A percentile compares a stretch with the other conserved stretches of the same genome.
Conservation (phyloP, 257 asterid species). For the Gardenia jasminoides region DNA sequence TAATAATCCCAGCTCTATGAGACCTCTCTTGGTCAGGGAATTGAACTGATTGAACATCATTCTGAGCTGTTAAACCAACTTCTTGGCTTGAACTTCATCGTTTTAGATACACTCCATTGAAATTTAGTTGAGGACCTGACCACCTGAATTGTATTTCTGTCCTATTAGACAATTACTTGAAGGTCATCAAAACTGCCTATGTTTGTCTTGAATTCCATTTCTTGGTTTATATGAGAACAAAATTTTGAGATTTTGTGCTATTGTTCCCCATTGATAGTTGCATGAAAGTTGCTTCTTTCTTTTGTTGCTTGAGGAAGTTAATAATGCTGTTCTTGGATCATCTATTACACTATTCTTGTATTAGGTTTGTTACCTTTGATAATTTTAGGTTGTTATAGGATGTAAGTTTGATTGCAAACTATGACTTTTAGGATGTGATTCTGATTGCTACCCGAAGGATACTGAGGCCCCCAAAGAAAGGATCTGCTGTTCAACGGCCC, state of each 20-base stretch:
- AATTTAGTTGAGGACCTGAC: not conserved
- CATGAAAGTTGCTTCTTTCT: not conserved
- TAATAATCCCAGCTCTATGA: conserved; percentile 26
- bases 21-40: conserved; percentile 9
- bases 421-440: conserved; percentile 58
- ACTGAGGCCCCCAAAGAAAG: conserved; percentile 88
- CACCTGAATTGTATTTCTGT: not conserved
- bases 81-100: no score
- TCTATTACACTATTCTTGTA: not conserved
- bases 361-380: not conserved
- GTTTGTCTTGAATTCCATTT: no score
- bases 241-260: not conserved
- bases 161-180: not conserved
- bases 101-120: no score
- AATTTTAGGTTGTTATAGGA: not conserved
- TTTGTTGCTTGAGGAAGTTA: not conserved
- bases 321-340: not conserved
- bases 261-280: not conserved
- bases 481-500: conserved; percentile 84
- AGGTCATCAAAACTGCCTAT: not conserved
- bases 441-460: conserved; percentile 76
- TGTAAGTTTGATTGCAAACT: not conserved
- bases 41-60: conserved; percentile 5
- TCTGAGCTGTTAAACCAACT: conserved; percentile 10
- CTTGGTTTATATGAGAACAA: not conserved